These are phyloP conservation scores for Beauveria asiatica DNA, from an alignment of 2,329 filamentous ascomycete genomes.

Conservation along the genomic window DNA sequence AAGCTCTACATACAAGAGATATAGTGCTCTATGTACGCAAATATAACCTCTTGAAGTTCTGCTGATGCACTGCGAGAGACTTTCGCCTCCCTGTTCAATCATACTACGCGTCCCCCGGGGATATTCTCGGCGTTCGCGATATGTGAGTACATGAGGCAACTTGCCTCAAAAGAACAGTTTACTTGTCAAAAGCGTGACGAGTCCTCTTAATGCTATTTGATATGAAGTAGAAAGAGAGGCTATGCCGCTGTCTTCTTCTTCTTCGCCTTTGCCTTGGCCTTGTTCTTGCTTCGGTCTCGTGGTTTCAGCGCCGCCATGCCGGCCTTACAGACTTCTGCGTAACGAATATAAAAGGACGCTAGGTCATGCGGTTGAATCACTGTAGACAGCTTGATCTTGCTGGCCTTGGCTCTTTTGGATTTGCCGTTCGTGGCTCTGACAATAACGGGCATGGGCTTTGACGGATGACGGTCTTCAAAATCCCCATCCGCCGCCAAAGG, in stretches of 20 bases:
- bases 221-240: neutral
- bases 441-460: constrained; percentile 60
- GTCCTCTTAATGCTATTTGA: neutral
- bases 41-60: no score
- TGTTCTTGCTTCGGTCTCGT: constrained; percentile 80
- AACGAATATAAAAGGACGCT: constrained; percentile 72
- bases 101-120: no score
- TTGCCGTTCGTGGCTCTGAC: constrained; percentile 81
- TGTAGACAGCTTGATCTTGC: constrained; percentile 71
- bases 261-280: constrained; percentile 70
- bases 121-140: no score
- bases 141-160: no score
- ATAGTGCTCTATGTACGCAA: no score
- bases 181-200: neutral
- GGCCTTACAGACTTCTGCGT: constrained; percentile 83
- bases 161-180: neutral
- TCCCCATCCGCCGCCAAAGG: constrained; percentile 38
- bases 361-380: constrained; percentile 68
- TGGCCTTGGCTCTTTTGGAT: constrained; percentile 44
- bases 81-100: no score
- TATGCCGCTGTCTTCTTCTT: constrained; percentile 47
- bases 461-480: constrained; percentile 51
- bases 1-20: no score
- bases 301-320: constrained; percentile 90
- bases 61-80: no score